phyloP scores from a whole-genome alignment of 352 stramenopile genomes.

The Globisporangium radiosum region DNA sequence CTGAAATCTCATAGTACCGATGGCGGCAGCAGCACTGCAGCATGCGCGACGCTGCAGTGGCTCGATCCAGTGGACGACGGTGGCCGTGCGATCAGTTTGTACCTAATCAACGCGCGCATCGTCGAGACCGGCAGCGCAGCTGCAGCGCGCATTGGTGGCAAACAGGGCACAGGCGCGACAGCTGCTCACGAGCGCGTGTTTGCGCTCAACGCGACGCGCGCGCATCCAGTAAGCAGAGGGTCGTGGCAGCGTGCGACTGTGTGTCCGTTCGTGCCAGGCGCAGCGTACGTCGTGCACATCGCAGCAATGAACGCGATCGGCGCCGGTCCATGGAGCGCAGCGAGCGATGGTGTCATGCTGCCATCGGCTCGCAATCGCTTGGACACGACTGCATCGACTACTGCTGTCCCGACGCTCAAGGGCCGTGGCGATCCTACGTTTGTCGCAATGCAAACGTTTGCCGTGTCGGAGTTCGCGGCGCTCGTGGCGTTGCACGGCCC shows the following conservation, averaged over 20 bases:
- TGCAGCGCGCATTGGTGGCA: conserved; percentile 16
- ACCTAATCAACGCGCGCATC: conserved; percentile 25
- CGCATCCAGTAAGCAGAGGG: neutral
- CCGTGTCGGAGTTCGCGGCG: conserved; percentile 2
- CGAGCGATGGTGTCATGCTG: conserved; percentile 24
- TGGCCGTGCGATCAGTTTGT: conserved; percentile 37
- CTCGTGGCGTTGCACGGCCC: conserved; percentile 1
- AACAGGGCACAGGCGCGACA: neutral
- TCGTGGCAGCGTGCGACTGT: conserved; percentile 28
- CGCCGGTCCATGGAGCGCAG: conserved; percentile 38
- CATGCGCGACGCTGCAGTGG: conserved; percentile 49
- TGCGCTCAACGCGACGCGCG: conserved; percentile 7
- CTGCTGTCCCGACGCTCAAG: conserved; percentile 30
- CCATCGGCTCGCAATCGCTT: conserved; percentile 1
- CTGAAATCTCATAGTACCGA: too few species aligned
- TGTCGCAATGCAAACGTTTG: conserved; percentile 19
- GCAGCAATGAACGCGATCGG: conserved; percentile 64
- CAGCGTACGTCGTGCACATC: conserved; percentile 45
- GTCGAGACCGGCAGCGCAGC: conserved; percentile 5
- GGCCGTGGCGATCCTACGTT: conserved; percentile 44
- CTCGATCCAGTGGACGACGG: conserved; percentile 49
- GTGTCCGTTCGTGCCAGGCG: conserved; percentile 40
- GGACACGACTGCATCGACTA: conserved; percentile 2
- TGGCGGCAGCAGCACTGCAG: neutral
- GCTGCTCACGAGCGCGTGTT: conserved; percentile 8